These are phyloP conservation scores for Fusarium sp. DNA, from an alignment of 2,329 filamentous ascomycete species.

Conservation along the genomic window DNA sequence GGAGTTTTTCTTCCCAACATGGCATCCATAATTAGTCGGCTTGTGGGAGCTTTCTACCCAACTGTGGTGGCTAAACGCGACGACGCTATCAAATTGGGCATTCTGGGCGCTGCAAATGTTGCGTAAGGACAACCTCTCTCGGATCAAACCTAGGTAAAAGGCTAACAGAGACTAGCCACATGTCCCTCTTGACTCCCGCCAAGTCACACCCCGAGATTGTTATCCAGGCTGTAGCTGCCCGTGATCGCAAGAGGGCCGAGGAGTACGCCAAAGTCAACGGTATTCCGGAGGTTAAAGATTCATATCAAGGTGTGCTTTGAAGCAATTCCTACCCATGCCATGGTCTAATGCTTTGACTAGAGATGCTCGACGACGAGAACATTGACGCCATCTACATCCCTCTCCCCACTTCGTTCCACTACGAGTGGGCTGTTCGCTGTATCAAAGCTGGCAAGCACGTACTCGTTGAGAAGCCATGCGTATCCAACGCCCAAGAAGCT, in stretches of 20 bases:
- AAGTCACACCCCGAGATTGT: constrained; percentile 1
- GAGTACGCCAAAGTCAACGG: constrained; percentile 3
- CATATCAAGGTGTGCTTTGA: constrained; percentile 1
- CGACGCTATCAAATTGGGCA: background rate
- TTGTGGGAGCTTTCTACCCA: background rate
- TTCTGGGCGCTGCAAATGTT: background rate
- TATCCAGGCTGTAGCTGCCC: constrained; percentile 10
- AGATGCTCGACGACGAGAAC: constrained; percentile 48
- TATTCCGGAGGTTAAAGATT: constrained; percentile 3
- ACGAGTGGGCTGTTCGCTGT: constrained; percentile 59
- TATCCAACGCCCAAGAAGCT: background rate
- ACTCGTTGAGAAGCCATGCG: constrained; percentile 14
- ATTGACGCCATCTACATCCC: constrained; percentile 63
- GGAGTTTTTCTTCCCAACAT: background rate
- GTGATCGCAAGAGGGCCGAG: background rate
- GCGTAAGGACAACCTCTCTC: background rate
- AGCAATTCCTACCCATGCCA: too few relatives aligned
- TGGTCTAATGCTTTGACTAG: constrained; percentile 42
- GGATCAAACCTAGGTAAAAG: background rate
- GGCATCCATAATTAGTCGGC: background rate
- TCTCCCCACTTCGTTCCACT: constrained; percentile 56
- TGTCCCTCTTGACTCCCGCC: constrained; percentile 1
- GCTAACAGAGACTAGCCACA: background rate
- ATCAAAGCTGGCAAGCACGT: constrained; percentile 60
- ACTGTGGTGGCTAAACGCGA: background rate